Evolutionary conservation across 2,329 filamentous ascomycete species (phyloP), one percentile per base, ranked within the genome.

Genomic region (Calycina marina): DNA sequence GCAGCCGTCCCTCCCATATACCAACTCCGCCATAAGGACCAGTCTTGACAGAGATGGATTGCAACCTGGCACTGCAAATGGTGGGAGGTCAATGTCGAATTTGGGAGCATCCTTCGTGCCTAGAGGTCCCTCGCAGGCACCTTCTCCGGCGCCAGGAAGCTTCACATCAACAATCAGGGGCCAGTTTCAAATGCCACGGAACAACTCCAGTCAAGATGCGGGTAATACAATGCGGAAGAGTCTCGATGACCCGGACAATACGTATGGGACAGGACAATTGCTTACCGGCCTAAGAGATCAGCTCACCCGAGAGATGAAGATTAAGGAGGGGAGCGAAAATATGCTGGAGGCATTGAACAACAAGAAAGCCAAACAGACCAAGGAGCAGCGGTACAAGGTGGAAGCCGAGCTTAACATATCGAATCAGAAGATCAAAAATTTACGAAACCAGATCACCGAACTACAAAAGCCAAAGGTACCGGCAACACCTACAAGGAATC

Each of bases 311-410:
- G 92, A 98, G 60, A 77, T 86, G 60, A 96, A 96, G 64, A 96
- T 98, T 53, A 94, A 93, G 57, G 81, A 88, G 48, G 90, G 90
- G 13, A 94, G 88, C 36, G 90, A 98, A 62, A 98, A 98, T 54
- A 77, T 98, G 71, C 65, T 98, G 24, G 90, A 98, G 60, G 90
- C 90, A 9, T 61, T 98, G 43, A 84, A 94, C 54, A 71, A 76
- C 27, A 98, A 98, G 58, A 94, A 93, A 56, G 79, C 83, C 28
- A 98, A 96, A 59, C 88, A 96, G 55, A 80, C 81, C 41, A 92
- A 86, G 53, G 88, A 88, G 38, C 82, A 88, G 52, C 71, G 82
- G 27, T 63, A 69, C 39, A 69, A 71, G 46, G 81, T 86, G 16
- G 82, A 98, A 60, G 79, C 81, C 30, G 90, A 98, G 60, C 65